Base-by-base conservation (phyloP, 2,329 filamentous ascomycete genomes). In the Albophoma yamanashiensis region DNA sequence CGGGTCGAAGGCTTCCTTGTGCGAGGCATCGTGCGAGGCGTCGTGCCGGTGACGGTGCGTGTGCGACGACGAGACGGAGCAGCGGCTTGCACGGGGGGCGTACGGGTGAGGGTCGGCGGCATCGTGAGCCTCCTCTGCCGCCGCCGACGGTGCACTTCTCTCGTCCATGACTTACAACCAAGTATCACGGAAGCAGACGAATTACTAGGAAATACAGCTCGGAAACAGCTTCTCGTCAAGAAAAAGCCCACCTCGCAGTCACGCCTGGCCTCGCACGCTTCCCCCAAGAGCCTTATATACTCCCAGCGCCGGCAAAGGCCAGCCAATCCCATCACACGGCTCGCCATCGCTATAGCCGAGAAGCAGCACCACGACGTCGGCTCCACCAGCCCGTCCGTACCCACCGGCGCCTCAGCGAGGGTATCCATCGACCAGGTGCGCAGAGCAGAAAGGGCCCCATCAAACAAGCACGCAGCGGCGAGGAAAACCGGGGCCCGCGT, bases 1-100 rank as follows among this genome's bases (percentile, higher is more conserved):
- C 9, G 76, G 75, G 62, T 78, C 75, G 52, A 68, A 67, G 14
- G 64, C 56, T 60, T 76, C 75, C 61, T 77, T 77, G 9, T 42
- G 68, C 9, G 65, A 64, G 17, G 59, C 45, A 27, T 34, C 27
- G 47, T 12, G 68, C 9, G 65, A 64, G 17, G 59, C 45, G 47
- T 34, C 27, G 47, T 12, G n/a, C n/a, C n/a, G 45, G 38, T 64
- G 31, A n/a, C 45, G 56, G 9, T 43, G 36, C 9, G 14, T 17
- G 43, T 59, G 47, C 2, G 58, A 55, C 25, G 25, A 52, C 15
- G 47, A 52, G 6, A 8, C 20, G 15, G 47, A 52, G 20, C 17
- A 14, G 27, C 47, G 47, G 27, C 20, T 52, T 4, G 25, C 2
- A 52, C 15, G 27, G 27, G 17, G 14, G 15, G 34, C 4, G 38